Conservation (phyloP, 169 alveolate genomes). For the Plasmodium sp. region DNA sequence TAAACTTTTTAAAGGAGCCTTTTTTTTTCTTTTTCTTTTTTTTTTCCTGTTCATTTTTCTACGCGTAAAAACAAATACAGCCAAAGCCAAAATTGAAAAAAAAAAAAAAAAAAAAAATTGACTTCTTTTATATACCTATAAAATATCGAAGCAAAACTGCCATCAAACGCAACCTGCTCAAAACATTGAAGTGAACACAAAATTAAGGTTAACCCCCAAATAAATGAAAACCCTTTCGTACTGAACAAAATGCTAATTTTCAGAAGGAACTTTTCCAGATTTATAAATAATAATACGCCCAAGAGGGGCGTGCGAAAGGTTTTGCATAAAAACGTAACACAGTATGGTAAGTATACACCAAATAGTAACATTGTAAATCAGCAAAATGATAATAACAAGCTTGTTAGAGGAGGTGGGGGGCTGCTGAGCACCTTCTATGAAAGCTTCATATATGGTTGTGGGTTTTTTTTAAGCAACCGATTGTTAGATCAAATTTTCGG, state of each 20-base stretch:
- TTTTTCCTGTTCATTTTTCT: background rate
- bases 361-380: constrained; percentile 22
- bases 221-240: background rate
- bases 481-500: constrained; percentile 72
- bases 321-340: constrained; percentile 63
- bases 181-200: background rate
- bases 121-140: background rate
- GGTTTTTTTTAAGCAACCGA: constrained; percentile 70
- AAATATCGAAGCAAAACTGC: background rate
- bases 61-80: background rate
- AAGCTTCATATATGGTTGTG: constrained; percentile 74
- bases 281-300: constrained; percentile 66
- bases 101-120: background rate
- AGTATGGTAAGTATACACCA: constrained; percentile 35
- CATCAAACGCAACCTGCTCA: background rate
- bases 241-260: constrained; percentile 44
- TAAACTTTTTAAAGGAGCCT: background rate
- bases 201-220: background rate
- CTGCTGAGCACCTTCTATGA: constrained; percentile 53
- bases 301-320: constrained; percentile 45
- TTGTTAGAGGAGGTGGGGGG: constrained; percentile 39
- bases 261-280: constrained; percentile 66
- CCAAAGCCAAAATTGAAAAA: background rate
- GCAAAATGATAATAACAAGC: constrained; percentile 32
- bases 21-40: background rate